phyloP scores from a whole-genome alignment of 495 filamentous ascomycete species.

The Aspergillus funiculosus region DNA sequence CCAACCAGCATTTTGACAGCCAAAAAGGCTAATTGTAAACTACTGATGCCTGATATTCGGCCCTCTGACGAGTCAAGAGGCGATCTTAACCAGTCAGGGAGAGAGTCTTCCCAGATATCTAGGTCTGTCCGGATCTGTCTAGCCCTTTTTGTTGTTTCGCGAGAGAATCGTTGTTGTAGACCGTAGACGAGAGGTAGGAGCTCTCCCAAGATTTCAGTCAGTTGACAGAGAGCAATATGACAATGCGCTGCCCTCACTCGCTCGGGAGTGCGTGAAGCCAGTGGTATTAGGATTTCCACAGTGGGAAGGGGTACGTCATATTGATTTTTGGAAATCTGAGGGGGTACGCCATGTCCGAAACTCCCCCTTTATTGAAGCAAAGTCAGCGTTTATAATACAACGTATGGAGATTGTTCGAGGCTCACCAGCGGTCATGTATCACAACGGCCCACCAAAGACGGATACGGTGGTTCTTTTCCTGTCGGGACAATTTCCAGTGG shows the following conservation, averaged over 20 bases:
- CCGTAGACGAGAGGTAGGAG: slow-evolving; percentile 48
- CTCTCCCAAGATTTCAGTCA: slow-evolving; percentile 50
- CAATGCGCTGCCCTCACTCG: slow-evolving; percentile 43
- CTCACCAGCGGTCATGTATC: slow-evolving; percentile 50
- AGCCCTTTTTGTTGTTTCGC: slow-evolving; percentile 39
- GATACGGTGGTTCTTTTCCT: slow-evolving; percentile 44
- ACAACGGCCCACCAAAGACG: slow-evolving; percentile 51
- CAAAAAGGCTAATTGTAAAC: slow-evolving; percentile 47
- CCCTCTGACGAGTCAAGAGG: slow-evolving; percentile 28
- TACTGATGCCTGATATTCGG: slow-evolving; percentile 40
- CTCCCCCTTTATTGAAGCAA: slow-evolving; percentile 37
- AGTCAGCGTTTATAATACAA: slow-evolving; percentile 1
- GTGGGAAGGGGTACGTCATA: slow-evolving; percentile 52
- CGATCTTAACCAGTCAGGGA: slow-evolving; percentile 38
- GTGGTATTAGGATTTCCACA: slow-evolving; percentile 34
- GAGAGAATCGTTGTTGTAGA: slow-evolving; percentile 35
- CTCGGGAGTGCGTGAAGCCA: slow-evolving; percentile 32
- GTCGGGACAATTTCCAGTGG: slow-evolving; percentile 43
- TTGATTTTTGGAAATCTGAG: slow-evolving; percentile 44
- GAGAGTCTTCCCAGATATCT: slow-evolving; percentile 43
- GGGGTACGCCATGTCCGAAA: slow-evolving; percentile 47
- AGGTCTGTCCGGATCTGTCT: slow-evolving; percentile 41
- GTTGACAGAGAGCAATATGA: slow-evolving; percentile 46
- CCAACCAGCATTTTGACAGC: slow-evolving; percentile 49
- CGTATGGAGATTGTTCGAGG: neutral